Evolutionary conservation across 2,329 filamentous ascomycete species (phyloP), one percentile per base, ranked within the genome.

Genomic region (Pseudogymnoascus sp.): DNA sequence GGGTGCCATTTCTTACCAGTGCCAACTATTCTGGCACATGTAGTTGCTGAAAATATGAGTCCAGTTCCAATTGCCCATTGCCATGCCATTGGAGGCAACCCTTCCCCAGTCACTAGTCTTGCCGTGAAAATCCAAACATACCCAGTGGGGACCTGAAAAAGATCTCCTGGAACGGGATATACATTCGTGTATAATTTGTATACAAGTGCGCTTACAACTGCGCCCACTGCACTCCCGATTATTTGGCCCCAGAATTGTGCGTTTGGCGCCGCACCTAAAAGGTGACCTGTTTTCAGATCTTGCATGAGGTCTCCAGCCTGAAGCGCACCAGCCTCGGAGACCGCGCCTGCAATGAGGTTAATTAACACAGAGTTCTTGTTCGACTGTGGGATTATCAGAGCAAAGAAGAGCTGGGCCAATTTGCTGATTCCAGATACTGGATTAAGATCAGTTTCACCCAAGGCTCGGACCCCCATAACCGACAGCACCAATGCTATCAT

Each of bases 101-200:
- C 94, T 66, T 94, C 83, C 1, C 94, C 94, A 0, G 92, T 97
- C 8, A 99, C 92, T 2, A 99, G 80, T 14, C 94, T 82, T 1
- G 94, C 93, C 0, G 94, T 99, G 73, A 97, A 97, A 60, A 99
- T 89, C 94, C 94, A 99, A 4, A 99, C 92, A 72, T 93, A 97
- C 0, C 87, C 93, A 0, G 94, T 97, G 0, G 94, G 94, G 1
- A 96, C 92, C 70, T 96, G 89, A 73, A 99, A 97, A 60, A 97
- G 78, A 8, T 90, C 87, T 0, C 92, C 90, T 0, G 94, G 94
- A 5, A 99, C 88, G 38, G 86, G 79, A 70, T 99, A 99, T 1
- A 97, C 92, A 35, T 83, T 86, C 2, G 92, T 93, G 70, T 99
- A 99, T 12, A 97, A 78, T 62, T 87, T 87, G 73, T 99, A 99